Evolutionary conservation across 352 stramenopile species (phyloP), one percentile per base, ranked within the genome.

Genomic region (Peronospora tabacina): DNA sequence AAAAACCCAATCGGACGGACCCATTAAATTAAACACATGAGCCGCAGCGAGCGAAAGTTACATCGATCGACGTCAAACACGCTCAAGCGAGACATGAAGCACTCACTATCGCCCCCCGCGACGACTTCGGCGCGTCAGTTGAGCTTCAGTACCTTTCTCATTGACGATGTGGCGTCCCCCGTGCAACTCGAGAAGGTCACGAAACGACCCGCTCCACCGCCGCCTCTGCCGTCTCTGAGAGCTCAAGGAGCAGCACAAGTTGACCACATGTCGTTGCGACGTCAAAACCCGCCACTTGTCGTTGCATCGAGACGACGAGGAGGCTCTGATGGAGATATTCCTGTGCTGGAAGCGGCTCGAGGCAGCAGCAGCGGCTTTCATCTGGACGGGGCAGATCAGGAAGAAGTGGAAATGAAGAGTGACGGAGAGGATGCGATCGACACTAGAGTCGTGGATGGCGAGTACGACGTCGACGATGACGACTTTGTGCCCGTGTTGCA

Each of bases 401-500:
- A 38, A 2, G 55, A 66, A 28, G 57, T 65, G 2, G 45, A 67
- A 20, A 52, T 70, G 3, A 59, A 59, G 12, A 63, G 51, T 17
- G 58, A 67, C n/a, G 65, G 61, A 2, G 68, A 76, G 7, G 63
- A 64, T 2, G 62, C 53, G 7, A 53, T 58, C 5, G 68, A 74
- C 26, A 57, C 63, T 22, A 58, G 46, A 22, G 63, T 68, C 7
- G 58, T 66, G 8, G 58, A 60, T 2, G 68, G 55, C 22, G 50
- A 66, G 13, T 77, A 72, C 37, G 63, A 73, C 44, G 48, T 58
- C 1, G 67, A 72, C 15, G 69, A 78, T 16, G 63, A 86, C 42
- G 71, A 79, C 22, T 69, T 74, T 42, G 75, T 87, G 22, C 70
- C 79, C 0, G 79, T 90, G 43, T 44, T 90, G 30, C 72, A 90